A percentile compares a stretch with the other conserved stretches of the same genome.
These are phyloP conservation scores for Cyberlindnera samutprakarnensis DNA, from an alignment of 805 yeast species.

Conservation along the genomic window DNA sequence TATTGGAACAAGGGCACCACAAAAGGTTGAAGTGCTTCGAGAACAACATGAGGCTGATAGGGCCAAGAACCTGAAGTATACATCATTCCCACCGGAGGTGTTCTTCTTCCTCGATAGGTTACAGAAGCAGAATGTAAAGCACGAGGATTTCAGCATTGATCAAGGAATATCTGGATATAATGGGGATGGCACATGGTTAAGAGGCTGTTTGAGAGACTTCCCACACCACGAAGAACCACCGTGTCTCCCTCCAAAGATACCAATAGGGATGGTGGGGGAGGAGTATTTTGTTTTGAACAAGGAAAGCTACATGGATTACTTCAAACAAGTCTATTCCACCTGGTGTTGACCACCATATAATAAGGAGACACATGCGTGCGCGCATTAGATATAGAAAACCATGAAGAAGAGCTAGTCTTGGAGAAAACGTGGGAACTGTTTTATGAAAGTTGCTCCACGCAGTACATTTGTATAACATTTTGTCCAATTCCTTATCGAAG, in stretches of 20 bases:
- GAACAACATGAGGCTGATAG: conserved; percentile 4
- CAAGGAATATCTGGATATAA: conserved; percentile 19
- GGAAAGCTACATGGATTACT: conserved; percentile 10
- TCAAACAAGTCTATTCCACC: conserved; percentile 2
- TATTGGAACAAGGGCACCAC: conserved; percentile 8
- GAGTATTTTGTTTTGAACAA: conserved; percentile 17
- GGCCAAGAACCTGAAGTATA: conserved; percentile 1
- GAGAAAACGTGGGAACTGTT: no score
- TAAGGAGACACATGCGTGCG: no score
- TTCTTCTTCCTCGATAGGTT: conserved; percentile 15
- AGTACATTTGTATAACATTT: no score
- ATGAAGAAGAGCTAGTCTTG: no score
- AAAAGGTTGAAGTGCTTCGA: conserved; percentile 2
- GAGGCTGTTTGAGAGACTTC: conserved; percentile 14
- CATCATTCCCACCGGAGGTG: conserved; percentile 12
- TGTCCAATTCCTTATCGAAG: no score
- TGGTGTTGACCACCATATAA: no score
- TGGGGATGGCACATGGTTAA: conserved; percentile 21
- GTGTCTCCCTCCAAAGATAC: conserved; percentile 19
- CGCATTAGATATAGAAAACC: no score
- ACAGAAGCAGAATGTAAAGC: conserved; percentile 12
- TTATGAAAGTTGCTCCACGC: no score
- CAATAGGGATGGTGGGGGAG: conserved; percentile 19
- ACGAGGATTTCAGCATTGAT: conserved; percentile 15
- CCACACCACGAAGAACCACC: conserved; percentile 10